Conservation (phyloP, 768 basidiomycete species). For the Boletus reticuloceps region DNA sequence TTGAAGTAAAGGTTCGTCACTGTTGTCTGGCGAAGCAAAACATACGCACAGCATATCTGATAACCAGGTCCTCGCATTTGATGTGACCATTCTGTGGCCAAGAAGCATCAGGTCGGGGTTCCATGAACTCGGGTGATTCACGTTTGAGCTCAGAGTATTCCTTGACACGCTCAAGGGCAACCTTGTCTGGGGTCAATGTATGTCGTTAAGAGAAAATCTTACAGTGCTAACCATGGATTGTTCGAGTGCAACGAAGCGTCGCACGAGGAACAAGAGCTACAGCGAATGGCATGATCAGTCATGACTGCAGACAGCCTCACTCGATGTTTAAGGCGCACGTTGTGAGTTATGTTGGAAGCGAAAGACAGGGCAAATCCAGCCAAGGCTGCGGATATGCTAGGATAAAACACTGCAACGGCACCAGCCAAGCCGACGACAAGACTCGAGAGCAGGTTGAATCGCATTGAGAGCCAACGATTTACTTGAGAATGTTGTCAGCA, state of each 20-base stretch:
- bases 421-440: constrained; percentile 73
- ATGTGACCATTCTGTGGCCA: constrained; percentile 79
- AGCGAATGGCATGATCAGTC: constrained; percentile 17
- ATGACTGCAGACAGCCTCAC: neutral
- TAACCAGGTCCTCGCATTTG: constrained; percentile 69
- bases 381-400: constrained; percentile 71
- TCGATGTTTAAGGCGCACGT: constrained; percentile 39
- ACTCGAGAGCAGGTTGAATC: constrained; percentile 81
- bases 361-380: constrained; percentile 89
- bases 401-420: constrained; percentile 61
- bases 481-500: constrained; percentile 41
- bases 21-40: constrained; percentile 1
- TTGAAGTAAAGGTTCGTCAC: constrained; percentile 26
- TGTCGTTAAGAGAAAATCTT: neutral
- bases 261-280: constrained; percentile 64
- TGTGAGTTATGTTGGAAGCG: constrained; percentile 69
- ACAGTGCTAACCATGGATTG: constrained; percentile 76
- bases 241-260: constrained; percentile 83
- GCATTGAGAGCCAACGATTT: constrained; percentile 86
- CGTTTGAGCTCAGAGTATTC: constrained; percentile 80
- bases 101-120: constrained; percentile 74
- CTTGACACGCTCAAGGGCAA: constrained; percentile 85
- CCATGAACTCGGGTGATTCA: constrained; percentile 82
- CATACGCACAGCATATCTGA: constrained; percentile 68
- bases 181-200: constrained; percentile 38